phyloP scores from a whole-genome alignment of 2,329 filamentous ascomycete species.

The Aspergillus intermedius region DNA sequence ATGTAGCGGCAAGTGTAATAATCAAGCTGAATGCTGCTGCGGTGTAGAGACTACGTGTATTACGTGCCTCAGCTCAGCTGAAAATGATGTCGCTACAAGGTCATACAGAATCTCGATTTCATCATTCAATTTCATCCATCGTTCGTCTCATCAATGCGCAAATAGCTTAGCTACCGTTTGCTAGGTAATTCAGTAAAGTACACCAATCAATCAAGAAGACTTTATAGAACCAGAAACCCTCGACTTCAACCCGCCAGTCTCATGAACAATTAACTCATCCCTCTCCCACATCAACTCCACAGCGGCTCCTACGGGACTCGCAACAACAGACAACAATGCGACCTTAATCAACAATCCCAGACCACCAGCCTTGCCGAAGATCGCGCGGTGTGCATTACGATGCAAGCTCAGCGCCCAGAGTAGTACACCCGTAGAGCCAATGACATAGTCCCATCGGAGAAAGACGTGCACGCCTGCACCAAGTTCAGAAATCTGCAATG shows the following conservation, averaged over 20 bases:
- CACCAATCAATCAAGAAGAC: slow-evolving; percentile 3
- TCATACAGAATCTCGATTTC: too few species aligned
- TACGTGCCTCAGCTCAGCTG: too few species aligned
- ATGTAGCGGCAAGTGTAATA: too few species aligned
- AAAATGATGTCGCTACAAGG: too few species aligned
- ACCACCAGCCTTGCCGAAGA: slow-evolving; percentile 20
- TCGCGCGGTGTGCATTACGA: slow-evolving; percentile 20
- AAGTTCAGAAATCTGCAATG: slow-evolving; percentile 25
- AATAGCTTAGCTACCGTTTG: too few species aligned
- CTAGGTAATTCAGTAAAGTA: too few species aligned
- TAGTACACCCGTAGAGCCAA: slow-evolving; percentile 37
- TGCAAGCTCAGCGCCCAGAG: slow-evolving; percentile 42
- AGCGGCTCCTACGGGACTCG: slow-evolving; percentile 41
- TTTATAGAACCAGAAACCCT: slow-evolving; percentile 25
- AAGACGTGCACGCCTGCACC: slow-evolving; percentile 41
- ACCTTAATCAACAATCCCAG: slow-evolving; percentile 29
- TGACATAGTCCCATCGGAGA: slow-evolving; percentile 45
- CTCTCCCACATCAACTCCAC: slow-evolving; percentile 46
- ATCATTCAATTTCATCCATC: too few species aligned
- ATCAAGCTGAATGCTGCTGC: too few species aligned
- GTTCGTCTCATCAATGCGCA: too few species aligned
- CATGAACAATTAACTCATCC: slow-evolving; percentile 39
- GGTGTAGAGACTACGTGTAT: too few species aligned
- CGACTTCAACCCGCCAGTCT: slow-evolving; percentile 29
- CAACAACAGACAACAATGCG: slow-evolving; percentile 27